Percentiles rank a stretch among this genome's conserved stretches.
Conservation (phyloP, 2,329 filamentous ascomycete species). For the Myriosclerotinia scirpicola region DNA sequence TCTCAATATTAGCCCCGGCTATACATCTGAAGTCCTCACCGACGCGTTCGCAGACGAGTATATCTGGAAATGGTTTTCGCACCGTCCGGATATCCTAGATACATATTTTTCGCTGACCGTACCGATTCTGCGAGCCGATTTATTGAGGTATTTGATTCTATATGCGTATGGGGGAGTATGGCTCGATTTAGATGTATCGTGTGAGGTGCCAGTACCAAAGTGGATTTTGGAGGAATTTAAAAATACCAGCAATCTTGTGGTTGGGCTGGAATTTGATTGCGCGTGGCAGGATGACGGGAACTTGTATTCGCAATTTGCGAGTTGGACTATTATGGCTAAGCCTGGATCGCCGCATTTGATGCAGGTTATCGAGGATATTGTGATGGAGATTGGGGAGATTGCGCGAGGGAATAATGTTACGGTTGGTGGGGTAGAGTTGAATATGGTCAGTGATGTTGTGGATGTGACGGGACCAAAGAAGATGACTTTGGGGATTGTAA, state of each 20-base stretch:
- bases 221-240: constrained; percentile 63
- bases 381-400: background rate
- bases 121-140: constrained; percentile 65
- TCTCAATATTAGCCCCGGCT: constrained; percentile 37
- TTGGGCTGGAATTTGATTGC: constrained; percentile 6
- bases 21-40: constrained; percentile 37
- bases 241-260: background rate
- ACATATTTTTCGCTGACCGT: constrained; percentile 60
- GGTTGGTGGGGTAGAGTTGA: background rate
- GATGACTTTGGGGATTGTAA: constrained; percentile 15
- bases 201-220: constrained; percentile 50
- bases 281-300: background rate
- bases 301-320: constrained; percentile 4
- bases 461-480: constrained; percentile 14
- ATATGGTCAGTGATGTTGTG: constrained; percentile 12
- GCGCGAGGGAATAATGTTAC: background rate
- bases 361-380: background rate
- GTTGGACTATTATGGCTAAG: constrained; percentile 10
- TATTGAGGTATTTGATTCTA: constrained; percentile 66
- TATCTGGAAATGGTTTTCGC: background rate
- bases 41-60: constrained; percentile 26
- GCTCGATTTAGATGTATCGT: constrained; percentile 56
- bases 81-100: constrained; percentile 64
- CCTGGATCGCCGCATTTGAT: background rate
- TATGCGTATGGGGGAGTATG: constrained; percentile 57